Evolutionary conservation across 192 early-diverging fungal species (phyloP).

Genomic region (Coemansia sp.): DNA sequence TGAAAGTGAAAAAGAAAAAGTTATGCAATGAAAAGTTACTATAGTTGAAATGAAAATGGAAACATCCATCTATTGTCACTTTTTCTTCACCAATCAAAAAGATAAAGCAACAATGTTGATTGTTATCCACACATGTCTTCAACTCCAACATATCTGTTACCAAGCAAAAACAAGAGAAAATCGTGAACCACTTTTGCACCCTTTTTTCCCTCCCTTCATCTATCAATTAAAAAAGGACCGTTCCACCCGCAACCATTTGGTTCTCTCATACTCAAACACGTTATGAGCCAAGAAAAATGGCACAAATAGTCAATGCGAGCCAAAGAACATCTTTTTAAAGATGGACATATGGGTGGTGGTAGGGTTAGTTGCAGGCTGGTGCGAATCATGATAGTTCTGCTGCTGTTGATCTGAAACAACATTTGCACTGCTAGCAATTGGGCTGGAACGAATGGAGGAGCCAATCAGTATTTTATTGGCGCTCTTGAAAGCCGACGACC

Average conservation of each 20-base stretch:
- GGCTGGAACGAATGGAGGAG: conserved; percentile 29
- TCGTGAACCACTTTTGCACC: too few relatives aligned
- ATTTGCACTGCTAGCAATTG: conserved; percentile 11
- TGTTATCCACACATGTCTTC: too few relatives aligned
- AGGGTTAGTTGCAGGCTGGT: background rate
- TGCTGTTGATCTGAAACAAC: conserved; percentile 10
- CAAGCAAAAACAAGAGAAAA: too few relatives aligned
- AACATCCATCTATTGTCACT: too few relatives aligned
- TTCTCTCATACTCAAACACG: conserved; percentile 3
- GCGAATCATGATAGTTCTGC: background rate
- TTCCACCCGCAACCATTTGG: conserved; percentile 3
- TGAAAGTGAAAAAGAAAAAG: too few relatives aligned
- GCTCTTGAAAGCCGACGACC: conserved; percentile 36
- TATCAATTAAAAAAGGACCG: too few relatives aligned
- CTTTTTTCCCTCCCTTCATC: too few relatives aligned
- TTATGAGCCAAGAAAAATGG: background rate
- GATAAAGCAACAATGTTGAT: too few relatives aligned
- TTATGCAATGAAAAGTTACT: too few relatives aligned
- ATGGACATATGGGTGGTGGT: conserved; percentile 36
- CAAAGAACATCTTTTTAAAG: conserved; percentile 55
- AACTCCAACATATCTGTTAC: too few relatives aligned
- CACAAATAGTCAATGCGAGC: conserved; percentile 40
- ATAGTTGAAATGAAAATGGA: too few relatives aligned
- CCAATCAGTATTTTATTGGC: conserved; percentile 24
- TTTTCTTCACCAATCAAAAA: too few relatives aligned